Evolutionary conservation across 805 yeast species (phyloP), one percentile per base, ranked within the genome.

Genomic region (Lachancea dasiensis): DNA sequence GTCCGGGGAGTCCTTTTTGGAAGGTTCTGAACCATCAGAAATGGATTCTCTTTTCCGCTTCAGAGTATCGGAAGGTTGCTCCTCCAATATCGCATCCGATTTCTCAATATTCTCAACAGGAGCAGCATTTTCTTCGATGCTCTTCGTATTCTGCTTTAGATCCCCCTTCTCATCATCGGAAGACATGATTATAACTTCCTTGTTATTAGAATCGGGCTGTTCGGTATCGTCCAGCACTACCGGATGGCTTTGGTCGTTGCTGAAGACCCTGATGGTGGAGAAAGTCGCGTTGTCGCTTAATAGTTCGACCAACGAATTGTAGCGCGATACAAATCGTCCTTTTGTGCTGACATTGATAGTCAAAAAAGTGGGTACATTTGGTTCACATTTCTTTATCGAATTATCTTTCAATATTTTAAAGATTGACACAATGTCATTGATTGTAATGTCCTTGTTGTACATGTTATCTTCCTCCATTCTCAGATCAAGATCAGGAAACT

Each of bases 261-360:
- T 46, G 37, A 59, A 61, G 1, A 61, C 62, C 22, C 43, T 43
- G 4, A 57, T 51, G 26, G 57, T 56, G 4, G 43, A 34, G 11
- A 61, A 44, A 7, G 60, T 54, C 2, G 63, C 64, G 21, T 44
- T 38, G 30, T 56, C 56, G 25, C 58, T 61, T 5, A 63, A 52
- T 22, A 59, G 27, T 35, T 61, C 65, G 1, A 61, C 64, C 20
- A 61, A 35, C 1, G 57, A 49, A 32, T 61, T 61, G 38, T 54
- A 61, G 14, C 65, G 52, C 2, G 58, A 49, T 1, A 60, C 59
- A 49, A 61, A 61, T 18, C 65, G 48, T 10, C 51, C 52, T 26
- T 54, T 51, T 13, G 50, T 41, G 3, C 34, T 36, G 2, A 60
- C 40, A 7, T 34, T 35, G 5, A 46, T 51, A 10, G 42, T 44